Conservation (phyloP, 768 basidiomycete species). For the Trametes elegans region DNA sequence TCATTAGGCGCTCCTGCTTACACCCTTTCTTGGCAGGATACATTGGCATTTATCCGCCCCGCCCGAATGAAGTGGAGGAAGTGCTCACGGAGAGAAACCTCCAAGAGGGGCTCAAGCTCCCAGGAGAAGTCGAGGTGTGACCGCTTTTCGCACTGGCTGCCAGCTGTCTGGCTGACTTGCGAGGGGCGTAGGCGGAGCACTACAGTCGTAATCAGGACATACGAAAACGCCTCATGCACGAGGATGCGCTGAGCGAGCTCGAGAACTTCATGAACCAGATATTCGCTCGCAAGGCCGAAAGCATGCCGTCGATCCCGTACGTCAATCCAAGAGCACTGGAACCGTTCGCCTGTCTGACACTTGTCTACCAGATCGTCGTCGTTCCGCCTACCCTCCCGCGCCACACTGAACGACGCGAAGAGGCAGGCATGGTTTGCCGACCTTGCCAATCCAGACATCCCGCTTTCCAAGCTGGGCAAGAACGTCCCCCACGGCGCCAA, state of each 20-base stretch:
- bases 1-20: not conserved
- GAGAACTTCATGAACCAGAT: slow-evolving; percentile 79
- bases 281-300: slow-evolving; percentile 60
- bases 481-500: slow-evolving; percentile 86
- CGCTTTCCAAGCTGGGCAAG: slow-evolving; percentile 77
- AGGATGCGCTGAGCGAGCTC: slow-evolving; percentile 53
- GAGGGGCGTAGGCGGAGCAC: slow-evolving; percentile 51
- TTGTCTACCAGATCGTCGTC: slow-evolving; percentile 48
- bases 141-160: slow-evolving; percentile 5
- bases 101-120: slow-evolving; percentile 59
- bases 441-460: slow-evolving; percentile 77
- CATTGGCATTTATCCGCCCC: slow-evolving; percentile 73
- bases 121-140: slow-evolving; percentile 58
- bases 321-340: slow-evolving; percentile 26
- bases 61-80: slow-evolving; percentile 74
- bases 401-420: slow-evolving; percentile 77
- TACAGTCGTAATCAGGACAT: slow-evolving; percentile 58
- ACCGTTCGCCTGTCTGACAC: not conserved
- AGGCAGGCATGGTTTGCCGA: slow-evolving; percentile 83
- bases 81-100: slow-evolving; percentile 61
- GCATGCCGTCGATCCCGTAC: slow-evolving; percentile 60
- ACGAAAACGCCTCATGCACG: slow-evolving; percentile 48
- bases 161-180: not conserved
- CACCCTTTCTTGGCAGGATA: slow-evolving; percentile 50
- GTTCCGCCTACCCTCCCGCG: slow-evolving; percentile 80